phyloP scores from a whole-genome alignment of 2,329 filamentous ascomycete species.

The Xylariaceae sp. region DNA sequence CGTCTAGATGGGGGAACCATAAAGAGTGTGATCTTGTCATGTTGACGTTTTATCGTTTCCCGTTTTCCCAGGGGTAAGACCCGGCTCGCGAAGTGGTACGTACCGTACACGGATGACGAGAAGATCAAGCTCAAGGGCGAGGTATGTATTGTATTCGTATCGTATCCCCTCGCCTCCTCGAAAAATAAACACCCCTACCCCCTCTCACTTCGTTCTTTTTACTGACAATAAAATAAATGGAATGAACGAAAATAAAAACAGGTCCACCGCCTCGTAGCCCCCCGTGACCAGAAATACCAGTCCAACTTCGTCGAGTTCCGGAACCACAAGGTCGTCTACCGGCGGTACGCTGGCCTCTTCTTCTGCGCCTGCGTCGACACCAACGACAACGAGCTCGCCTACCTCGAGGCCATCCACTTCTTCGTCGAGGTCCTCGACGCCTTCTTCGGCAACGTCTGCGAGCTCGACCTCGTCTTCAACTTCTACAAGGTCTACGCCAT shows the following conservation, averaged over 20 bases:
- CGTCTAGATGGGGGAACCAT: background rate
- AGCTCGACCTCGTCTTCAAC: constrained; percentile 84
- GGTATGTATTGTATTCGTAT: constrained; percentile 40
- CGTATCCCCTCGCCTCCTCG: background rate
- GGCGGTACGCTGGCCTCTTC: constrained; percentile 94
- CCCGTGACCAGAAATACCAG: constrained; percentile 98
- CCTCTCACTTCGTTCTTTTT: too few relatives aligned
- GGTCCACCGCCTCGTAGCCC: constrained; percentile 95
- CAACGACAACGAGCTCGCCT: constrained; percentile 97
- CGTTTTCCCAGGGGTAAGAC: constrained; percentile 87
- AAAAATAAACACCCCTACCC: too few relatives aligned
- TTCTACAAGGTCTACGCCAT: constrained; percentile 94
- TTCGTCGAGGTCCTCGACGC: constrained; percentile 98
- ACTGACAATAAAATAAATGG: background rate
- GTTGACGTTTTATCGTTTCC: too few relatives aligned
- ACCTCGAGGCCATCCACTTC: constrained; percentile 96
- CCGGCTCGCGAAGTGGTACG: constrained; percentile 97
- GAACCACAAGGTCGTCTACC: constrained; percentile 94
- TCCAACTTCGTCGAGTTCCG: constrained; percentile 98
- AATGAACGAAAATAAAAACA: too few relatives aligned
- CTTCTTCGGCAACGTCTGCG: constrained; percentile 98
- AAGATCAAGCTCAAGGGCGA: constrained; percentile 99
- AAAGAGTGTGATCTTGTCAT: background rate
- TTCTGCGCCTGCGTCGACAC: constrained; percentile 99
- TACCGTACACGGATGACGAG: constrained; percentile 95